phyloP scores from a whole-genome alignment of 108 stramenopile species.

The Cyclotella atomus region DNA sequence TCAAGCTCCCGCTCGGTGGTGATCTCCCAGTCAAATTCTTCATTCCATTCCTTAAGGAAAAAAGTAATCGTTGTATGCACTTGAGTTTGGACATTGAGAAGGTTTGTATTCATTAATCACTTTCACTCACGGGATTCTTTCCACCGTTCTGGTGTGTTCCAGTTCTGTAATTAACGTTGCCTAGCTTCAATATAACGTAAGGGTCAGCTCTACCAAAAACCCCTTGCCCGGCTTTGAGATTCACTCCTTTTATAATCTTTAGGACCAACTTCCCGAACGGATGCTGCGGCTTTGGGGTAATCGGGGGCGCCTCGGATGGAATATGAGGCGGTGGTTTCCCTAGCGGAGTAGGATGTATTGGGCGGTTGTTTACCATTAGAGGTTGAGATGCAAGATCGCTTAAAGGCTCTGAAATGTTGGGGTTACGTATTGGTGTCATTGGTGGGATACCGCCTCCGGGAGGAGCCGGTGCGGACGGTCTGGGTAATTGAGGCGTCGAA shows the following conservation, averaged over 20 bases:
- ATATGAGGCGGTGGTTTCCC: conserved; percentile 54
- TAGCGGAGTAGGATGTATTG: conserved; percentile 18
- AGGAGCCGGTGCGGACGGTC: conserved; percentile 22
- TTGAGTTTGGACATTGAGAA: too few species aligned
- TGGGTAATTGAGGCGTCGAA: conserved; percentile 10
- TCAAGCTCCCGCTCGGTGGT: conserved; percentile 77
- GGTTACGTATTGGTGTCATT: conserved; percentile 41
- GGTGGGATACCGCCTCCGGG: conserved; percentile 23
- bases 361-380: conserved; percentile 13
- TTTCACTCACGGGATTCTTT: conserved; percentile 69
- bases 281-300: conserved; percentile 29
- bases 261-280: conserved; percentile 67
- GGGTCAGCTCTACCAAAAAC: conserved; percentile 86
- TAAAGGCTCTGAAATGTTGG: not conserved
- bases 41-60: conserved; percentile 60
- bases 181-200: conserved; percentile 71
- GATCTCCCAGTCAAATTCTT: conserved; percentile 84
- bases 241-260: conserved; percentile 67
- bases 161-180: conserved; percentile 54
- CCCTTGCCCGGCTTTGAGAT: conserved; percentile 81
- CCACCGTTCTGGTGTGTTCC: conserved; percentile 70
- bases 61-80: too few species aligned
- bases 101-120: too few species aligned
- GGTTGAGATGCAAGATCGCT: conserved; percentile 5
- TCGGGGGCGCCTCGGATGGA: conserved; percentile 45